Evolutionary conservation across 2,329 filamentous ascomycete genomes (phyloP).

Genomic region (Aspergillus calidoustus): DNA sequence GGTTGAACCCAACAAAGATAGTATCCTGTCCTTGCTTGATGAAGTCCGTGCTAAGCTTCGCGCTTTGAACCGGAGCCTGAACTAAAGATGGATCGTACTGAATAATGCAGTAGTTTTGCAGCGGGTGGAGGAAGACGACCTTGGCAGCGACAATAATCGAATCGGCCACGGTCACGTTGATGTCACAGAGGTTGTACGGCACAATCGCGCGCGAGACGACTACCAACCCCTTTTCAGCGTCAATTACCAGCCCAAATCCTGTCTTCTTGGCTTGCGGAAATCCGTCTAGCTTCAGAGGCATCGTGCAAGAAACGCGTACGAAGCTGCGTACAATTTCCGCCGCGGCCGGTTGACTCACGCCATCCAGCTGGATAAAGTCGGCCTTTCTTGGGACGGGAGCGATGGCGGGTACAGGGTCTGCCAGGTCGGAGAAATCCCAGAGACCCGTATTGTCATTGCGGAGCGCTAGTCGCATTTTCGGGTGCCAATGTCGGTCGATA

Average conservation of each 20-base stretch:
- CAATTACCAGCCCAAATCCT: conserved; percentile 95
- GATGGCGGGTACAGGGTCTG: conserved; percentile 76
- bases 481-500: conserved; percentile 93
- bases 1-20: conserved; percentile 97
- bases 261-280: conserved; percentile 94
- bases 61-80: conserved; percentile 90
- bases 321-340: conserved; percentile 94
- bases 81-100: conserved; percentile 93
- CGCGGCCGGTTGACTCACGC: conserved; percentile 85
- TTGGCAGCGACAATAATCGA: conserved; percentile 94
- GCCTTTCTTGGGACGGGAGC: conserved; percentile 75
- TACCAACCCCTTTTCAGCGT: conserved; percentile 93
- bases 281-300: conserved; percentile 97
- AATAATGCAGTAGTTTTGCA: conserved; percentile 96
- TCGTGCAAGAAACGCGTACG: conserved; percentile 86
- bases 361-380: conserved; percentile 89
- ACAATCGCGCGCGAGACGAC: conserved; percentile 93
- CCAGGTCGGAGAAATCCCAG: conserved; percentile 92
- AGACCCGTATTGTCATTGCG: conserved; percentile 88
- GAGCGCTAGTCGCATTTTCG: conserved; percentile 89
- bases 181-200: conserved; percentile 95
- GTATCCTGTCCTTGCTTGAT: conserved; percentile 94
- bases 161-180: conserved; percentile 93
- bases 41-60: conserved; percentile 76
- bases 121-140: conserved; percentile 91